These are phyloP conservation scores for Clitopilus passeckerianus DNA, from an alignment of 768 basidiomycete genomes.

Conservation along the genomic window DNA sequence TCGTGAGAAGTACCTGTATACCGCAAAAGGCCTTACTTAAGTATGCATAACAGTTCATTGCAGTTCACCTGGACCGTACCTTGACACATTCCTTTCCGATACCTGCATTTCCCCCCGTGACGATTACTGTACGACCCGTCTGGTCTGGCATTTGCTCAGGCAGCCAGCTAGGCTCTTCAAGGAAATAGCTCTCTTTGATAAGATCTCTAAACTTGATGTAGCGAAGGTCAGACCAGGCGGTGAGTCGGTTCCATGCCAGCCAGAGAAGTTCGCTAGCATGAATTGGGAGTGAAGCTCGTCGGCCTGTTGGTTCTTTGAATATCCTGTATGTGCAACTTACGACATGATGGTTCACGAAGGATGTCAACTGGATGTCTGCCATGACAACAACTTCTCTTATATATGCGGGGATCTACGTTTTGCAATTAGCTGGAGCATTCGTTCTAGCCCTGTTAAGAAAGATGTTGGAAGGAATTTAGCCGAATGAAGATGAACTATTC, in stretches of 20 bases:
- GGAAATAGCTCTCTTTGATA: conserved; percentile 2
- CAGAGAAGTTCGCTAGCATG: neutral
- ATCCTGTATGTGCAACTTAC: too few species aligned
- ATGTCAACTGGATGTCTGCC: too few species aligned
- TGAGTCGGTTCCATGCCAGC: neutral
- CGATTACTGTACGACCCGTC: conserved; percentile 6
- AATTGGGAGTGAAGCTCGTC: too few species aligned
- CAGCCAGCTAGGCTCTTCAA: conserved; percentile 3
- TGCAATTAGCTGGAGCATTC: too few species aligned
- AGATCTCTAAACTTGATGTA: neutral
- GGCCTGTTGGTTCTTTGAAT: too few species aligned
- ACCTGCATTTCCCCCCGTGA: conserved; percentile 6
- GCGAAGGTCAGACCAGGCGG: neutral
- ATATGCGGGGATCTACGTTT: too few species aligned
- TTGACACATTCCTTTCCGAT: conserved; percentile 8
- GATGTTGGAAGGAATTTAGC: too few species aligned
- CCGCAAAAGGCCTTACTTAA: too few species aligned
- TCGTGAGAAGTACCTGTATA: conserved; percentile 5
- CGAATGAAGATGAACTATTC: too few species aligned
- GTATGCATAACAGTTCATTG: neutral
- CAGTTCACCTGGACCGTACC: neutral
- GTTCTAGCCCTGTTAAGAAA: too few species aligned
- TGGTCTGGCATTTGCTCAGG: conserved; percentile 6
- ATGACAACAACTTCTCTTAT: neutral
- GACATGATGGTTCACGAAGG: too few species aligned